These are phyloP conservation scores for Xylariales sp. DNA, from an alignment of 2,329 filamentous ascomycete genomes.

Conservation along the genomic window DNA sequence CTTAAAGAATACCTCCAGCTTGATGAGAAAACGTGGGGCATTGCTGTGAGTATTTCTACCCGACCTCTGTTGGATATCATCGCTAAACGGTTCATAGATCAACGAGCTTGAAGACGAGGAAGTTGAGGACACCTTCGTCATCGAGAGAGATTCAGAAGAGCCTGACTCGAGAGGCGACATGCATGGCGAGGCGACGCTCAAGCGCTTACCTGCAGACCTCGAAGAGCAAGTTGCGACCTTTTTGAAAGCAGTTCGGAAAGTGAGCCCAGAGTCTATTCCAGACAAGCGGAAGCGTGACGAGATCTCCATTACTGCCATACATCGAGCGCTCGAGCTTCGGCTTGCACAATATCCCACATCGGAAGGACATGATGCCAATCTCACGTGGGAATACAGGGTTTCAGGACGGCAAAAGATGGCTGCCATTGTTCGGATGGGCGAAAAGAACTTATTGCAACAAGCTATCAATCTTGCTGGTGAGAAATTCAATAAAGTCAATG, in stretches of 20 bases:
- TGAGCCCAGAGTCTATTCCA: conserved; percentile 35
- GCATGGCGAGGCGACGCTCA: conserved; percentile 30
- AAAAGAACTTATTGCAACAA: conserved; percentile 62
- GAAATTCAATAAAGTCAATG: conserved; percentile 17
- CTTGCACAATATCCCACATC: conserved; percentile 38
- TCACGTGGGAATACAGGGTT: conserved; percentile 27
- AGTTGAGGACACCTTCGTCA: conserved; percentile 70
- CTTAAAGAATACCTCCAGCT: conserved; percentile 34
- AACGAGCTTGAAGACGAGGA: conserved; percentile 56
- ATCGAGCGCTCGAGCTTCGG: conserved; percentile 31
- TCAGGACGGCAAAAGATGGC: conserved; percentile 52
- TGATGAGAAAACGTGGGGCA: conserved; percentile 33
- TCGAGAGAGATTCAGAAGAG: conserved; percentile 52
- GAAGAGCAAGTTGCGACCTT: conserved; percentile 45
- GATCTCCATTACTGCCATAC: conserved; percentile 36
- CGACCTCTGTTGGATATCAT: too few species aligned
- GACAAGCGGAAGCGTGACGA: conserved; percentile 48
- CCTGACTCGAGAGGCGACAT: conserved; percentile 45
- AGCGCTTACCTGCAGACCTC: conserved; percentile 45
- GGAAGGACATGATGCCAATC: conserved; percentile 33
- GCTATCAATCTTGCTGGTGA: conserved; percentile 36
- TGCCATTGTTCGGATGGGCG: conserved; percentile 62
- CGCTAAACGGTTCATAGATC: conserved; percentile 23
- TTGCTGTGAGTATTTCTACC: conserved; percentile 37
- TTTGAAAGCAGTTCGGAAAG: conserved; percentile 44